These are phyloP conservation scores for Suillus sp. DNA, from an alignment of 768 basidiomycete species.

Conservation along the genomic window DNA sequence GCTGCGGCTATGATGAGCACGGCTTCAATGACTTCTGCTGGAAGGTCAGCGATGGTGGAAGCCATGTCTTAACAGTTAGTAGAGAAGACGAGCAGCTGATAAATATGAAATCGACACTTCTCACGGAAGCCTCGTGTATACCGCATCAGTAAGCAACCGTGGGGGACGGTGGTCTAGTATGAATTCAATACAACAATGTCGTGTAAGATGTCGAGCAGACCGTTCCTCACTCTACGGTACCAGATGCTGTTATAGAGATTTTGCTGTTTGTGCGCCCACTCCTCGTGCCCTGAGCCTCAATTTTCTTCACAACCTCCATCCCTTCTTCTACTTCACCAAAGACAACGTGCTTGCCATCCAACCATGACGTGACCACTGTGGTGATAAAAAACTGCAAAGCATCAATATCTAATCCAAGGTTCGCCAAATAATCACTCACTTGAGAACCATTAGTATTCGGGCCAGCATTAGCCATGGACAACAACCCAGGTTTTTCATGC, in stretches of 20 bases:
- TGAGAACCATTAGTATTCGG: conserved; percentile 81
- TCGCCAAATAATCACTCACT: conserved; percentile 33
- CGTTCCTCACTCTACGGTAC: conserved; percentile 41
- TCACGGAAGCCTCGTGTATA: not conserved
- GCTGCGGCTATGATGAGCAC: conserved; percentile 32
- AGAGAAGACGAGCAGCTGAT: not conserved
- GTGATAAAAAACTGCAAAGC: conserved; percentile 71
- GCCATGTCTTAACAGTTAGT: not conserved
- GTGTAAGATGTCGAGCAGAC: not conserved
- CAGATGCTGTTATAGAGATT: conserved; percentile 58
- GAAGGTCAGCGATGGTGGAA: conserved; percentile 23
- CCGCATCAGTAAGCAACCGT: not conserved
- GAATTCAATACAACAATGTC: not conserved
- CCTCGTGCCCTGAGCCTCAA: conserved; percentile 38
- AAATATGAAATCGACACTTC: not conserved
- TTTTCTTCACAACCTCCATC: conserved; percentile 42
- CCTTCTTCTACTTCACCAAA: conserved; percentile 51
- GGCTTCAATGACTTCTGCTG: conserved; percentile 44
- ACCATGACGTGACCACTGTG: conserved; percentile 68
- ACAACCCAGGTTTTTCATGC: conserved; percentile 64
- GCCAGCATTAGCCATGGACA: conserved; percentile 91
- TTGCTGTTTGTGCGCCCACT: conserved; percentile 32
- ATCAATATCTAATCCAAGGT: not conserved
- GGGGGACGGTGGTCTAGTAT: not conserved
- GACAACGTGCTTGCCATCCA: conserved; percentile 46